Evolutionary conservation across 2,329 filamentous ascomycete species (phyloP).

Genomic region (Pyricularia pennisetigena): DNA sequence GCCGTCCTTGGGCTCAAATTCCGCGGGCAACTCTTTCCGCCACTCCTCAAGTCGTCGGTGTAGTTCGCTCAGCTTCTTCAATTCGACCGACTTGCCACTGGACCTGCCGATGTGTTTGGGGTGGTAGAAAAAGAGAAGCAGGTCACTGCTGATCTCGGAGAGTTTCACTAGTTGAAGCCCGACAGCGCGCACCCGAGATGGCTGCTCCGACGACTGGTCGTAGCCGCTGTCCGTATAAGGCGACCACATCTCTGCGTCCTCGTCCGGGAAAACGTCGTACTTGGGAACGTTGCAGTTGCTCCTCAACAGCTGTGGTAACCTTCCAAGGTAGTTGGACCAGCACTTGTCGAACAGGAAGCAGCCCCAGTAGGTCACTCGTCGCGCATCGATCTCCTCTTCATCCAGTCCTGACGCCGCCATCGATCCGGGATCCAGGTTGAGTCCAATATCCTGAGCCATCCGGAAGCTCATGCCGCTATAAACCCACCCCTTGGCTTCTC

Average conservation of each 20-base stretch:
- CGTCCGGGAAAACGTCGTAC: constrained; percentile 80
- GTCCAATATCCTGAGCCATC: constrained; percentile 89
- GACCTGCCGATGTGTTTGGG: constrained; percentile 55
- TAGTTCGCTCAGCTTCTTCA: constrained; percentile 88
- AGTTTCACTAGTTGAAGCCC: constrained; percentile 73
- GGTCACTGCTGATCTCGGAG: constrained; percentile 88
- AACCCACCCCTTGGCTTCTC: constrained; percentile 94
- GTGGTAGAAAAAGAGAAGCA: constrained; percentile 86
- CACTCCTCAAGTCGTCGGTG: constrained; percentile 85
- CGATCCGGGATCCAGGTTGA: constrained; percentile 73
- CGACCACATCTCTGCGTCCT: constrained; percentile 79
- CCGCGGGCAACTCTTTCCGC: constrained; percentile 72
- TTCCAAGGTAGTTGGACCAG: constrained; percentile 94
- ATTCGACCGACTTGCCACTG: constrained; percentile 68
- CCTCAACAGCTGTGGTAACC: constrained; percentile 75
- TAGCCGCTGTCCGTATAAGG: constrained; percentile 82
- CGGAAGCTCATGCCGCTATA: constrained; percentile 98
- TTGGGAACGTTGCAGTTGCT: constrained; percentile 77
- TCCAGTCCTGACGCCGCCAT: constrained; percentile 49
- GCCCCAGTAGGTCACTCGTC: constrained; percentile 92
- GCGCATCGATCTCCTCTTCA: constrained; percentile 79
- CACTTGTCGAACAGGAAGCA: constrained; percentile 98
- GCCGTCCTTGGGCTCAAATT: constrained; percentile 83
- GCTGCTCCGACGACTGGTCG: constrained; percentile 62
- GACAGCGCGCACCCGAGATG: constrained; percentile 72